phyloP scores from a whole-genome alignment of 306 rosid genomes.

The Lotus japonicus region DNA sequence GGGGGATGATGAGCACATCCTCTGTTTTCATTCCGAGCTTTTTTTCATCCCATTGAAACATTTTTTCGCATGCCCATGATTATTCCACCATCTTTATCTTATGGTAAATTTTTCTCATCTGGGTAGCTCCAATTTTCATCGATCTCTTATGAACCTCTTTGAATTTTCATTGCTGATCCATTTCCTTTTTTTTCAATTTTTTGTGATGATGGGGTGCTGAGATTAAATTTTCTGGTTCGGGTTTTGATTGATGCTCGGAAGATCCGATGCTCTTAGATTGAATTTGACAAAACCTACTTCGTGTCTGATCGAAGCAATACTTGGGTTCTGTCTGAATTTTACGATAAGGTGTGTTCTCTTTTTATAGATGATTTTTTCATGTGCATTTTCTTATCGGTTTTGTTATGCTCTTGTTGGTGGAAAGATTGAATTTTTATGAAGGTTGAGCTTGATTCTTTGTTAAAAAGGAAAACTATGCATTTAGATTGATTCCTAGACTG shows the following conservation, averaged over 20 bases:
- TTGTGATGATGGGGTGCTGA: constrained; percentile 18
- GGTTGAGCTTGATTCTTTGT: constrained; percentile 9
- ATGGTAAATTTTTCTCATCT: constrained; percentile 42
- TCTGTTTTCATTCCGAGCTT: constrained; percentile 72
- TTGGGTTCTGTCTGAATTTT: constrained; percentile 76
- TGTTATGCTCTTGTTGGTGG: constrained; percentile 15
- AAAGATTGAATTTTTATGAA: constrained; percentile 21
- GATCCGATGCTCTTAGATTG: constrained; percentile 81
- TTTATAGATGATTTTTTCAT: too few species aligned
- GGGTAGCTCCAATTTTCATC: constrained; percentile 17
- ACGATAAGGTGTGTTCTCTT: constrained; percentile 44
- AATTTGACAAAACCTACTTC: constrained; percentile 54
- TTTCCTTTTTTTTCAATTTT: neutral
- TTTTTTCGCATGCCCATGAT: constrained; percentile 31
- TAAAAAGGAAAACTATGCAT: constrained; percentile 8
- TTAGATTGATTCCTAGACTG: constrained; percentile 29
- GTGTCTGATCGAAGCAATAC: constrained; percentile 46
- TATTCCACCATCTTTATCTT: constrained; percentile 40
- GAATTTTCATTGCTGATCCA: constrained; percentile 49
- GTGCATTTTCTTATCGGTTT: constrained; percentile 53
- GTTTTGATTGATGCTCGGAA: constrained; percentile 49
- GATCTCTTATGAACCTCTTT: constrained; percentile 18
- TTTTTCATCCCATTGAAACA: constrained; percentile 49
- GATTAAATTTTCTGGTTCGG: constrained; percentile 37
- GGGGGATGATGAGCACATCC: constrained; percentile 64